phyloP scores from a whole-genome alignment of 1,284 basidiomycete genomes.

The Cryptococcus sp. region DNA sequence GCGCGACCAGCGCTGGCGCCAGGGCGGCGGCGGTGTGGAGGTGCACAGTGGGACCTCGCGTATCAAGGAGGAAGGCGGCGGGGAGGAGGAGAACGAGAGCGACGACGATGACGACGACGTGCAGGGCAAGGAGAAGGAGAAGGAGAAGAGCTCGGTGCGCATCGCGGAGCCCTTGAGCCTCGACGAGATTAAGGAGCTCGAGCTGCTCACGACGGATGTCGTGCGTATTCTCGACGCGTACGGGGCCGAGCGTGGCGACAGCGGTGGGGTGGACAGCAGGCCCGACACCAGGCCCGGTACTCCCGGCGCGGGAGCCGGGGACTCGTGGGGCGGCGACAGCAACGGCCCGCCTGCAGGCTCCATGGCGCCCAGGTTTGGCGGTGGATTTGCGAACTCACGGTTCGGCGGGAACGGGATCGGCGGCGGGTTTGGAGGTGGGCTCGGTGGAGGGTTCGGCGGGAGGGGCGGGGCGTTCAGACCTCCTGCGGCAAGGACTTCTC shows the following conservation, averaged over 20 bases:
- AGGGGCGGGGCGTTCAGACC: too few relatives aligned
- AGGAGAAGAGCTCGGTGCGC: conserved; percentile 3
- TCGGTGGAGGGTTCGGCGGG: too few relatives aligned
- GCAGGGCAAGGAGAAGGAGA: not conserved
- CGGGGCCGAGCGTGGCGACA: conserved; percentile 40
- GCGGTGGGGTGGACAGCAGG: conserved; percentile 5
- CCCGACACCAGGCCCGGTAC: conserved; percentile 2
- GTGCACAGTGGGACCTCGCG: conserved; percentile 18
- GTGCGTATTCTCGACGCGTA: conserved; percentile 61
- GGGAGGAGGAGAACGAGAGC: conserved; percentile 53
- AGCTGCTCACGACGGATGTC: conserved; percentile 67
- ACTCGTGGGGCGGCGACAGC: too few relatives aligned
- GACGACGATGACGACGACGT: conserved; percentile 60
- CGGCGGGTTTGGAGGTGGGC: not conserved
- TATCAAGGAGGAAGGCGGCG: conserved; percentile 23
- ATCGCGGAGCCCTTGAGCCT: conserved; percentile 54
- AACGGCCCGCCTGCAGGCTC: too few relatives aligned
- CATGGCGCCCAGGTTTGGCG: not conserved
- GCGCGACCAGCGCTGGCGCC: conserved; percentile 28
- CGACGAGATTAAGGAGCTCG: conserved; percentile 69
- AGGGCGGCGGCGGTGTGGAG: conserved; percentile 19
- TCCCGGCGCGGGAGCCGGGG: too few relatives aligned
- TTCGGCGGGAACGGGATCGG: not conserved
- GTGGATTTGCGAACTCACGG: too few relatives aligned
- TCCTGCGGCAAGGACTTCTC: too few relatives aligned